Evolutionary conservation across 2,329 filamentous ascomycete species (phyloP), one percentile per base, ranked within the genome.

Genomic region (Nannizziopsis barbatae): DNA sequence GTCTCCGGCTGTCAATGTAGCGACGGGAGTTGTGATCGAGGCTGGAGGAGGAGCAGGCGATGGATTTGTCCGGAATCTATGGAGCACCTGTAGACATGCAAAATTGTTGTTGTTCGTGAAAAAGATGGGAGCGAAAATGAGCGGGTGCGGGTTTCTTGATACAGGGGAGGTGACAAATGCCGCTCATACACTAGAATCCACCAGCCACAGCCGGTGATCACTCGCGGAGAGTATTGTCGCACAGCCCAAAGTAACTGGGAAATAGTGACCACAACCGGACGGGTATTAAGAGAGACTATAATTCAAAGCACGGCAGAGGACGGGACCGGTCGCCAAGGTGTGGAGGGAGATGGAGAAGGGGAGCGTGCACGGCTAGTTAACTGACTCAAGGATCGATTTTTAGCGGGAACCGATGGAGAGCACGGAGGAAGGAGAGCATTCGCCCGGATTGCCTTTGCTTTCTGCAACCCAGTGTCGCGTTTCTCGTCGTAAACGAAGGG

Each of bases 391-490:
- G 38, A 33, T 27, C 22, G 7, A 7, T 27, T 7, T 27, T 7
- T 27, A 7, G 45, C 36, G 15, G 45, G 36, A 36, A 33, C 40
- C 36, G 45, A 41, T 47, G 36, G 45, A 41, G 44, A 11, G 15
- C 11, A 27, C n/a, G 12, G 36, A 38, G 33, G 45, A 15, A 33
- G 45, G 36, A 35, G 36, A 33, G 14, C 45, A 10, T 36, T 15
- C 41, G 41, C 12, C 20, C 22, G 45, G 40, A 12, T 27, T 27
- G 22, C 22, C 4, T 27, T 27, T 27, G 22, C 22, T 27, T 27
- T 3, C 22, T 27, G 45, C 37, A 47, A n/a, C 30, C 45, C 37
- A 47, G 37, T 38, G 45, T 47, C 45, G 45, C 45, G 45, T 47
- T 41, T 46, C 22, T 32, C 32, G 33, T 36, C 11, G 15, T 15